A percentile compares a stretch with the other conserved stretches of the same genome.
Evolutionary conservation across 192 early-diverging fungal genomes (phyloP).

Genomic region (Paraglomus occultum): DNA sequence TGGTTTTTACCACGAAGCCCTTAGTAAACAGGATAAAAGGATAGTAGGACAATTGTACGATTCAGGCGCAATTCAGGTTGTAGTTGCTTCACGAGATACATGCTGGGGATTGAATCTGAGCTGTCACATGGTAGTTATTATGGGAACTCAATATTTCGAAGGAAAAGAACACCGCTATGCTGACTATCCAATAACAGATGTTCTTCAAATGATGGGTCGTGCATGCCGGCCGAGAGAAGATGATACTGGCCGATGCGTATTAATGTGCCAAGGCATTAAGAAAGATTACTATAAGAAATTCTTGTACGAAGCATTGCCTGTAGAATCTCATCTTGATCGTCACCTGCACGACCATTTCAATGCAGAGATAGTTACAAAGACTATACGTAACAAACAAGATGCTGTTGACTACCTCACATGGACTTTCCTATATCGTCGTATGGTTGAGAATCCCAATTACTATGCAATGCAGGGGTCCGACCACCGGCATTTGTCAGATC

Average conservation of each 20-base stretch:
- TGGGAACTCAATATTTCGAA: constrained; percentile 95
- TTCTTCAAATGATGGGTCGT: constrained; percentile 98
- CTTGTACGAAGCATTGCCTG: constrained; percentile 90
- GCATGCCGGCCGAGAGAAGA: constrained; percentile 69
- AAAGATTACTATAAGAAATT: constrained; percentile 99
- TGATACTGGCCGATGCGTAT: constrained; percentile 71
- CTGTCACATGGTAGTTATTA: constrained; percentile 84
- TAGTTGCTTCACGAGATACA: constrained; percentile 87
- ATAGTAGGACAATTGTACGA: constrained; percentile 75
- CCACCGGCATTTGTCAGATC: constrained; percentile 87
- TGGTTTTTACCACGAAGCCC: constrained; percentile 90
- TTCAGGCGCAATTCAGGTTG: constrained; percentile 78
- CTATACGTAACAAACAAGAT: constrained; percentile 96
- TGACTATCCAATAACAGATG: constrained; percentile 93
- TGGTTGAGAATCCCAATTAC: constrained; percentile 97
- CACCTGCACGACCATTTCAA: constrained; percentile 97
- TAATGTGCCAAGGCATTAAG: constrained; percentile 94
- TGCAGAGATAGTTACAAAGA: constrained; percentile 92
- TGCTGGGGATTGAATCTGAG: constrained; percentile 89
- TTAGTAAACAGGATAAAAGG: constrained; percentile 68
- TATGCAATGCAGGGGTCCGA: constrained; percentile 85
- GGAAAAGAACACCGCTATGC: constrained; percentile 95
- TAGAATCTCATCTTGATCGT: constrained; percentile 93
- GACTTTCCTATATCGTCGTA: constrained; percentile 96
- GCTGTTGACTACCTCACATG: constrained; percentile 99